Base-by-base conservation (phyloP, 1,139 yeast genomes). In the Geotrichum cucujoidarum region DNA sequence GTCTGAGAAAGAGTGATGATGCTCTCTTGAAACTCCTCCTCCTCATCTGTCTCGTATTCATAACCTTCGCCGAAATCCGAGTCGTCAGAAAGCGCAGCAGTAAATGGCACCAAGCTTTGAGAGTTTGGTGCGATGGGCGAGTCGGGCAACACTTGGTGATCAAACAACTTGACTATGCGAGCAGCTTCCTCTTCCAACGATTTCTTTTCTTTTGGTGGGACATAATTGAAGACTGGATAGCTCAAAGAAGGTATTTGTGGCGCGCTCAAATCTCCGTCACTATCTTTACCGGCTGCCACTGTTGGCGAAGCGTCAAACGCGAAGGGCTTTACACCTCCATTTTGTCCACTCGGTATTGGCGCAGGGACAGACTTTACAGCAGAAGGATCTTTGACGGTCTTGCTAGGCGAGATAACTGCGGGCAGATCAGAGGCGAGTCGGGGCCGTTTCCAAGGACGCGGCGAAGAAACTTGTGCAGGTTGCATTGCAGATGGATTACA, bases 1-100 rank as follows among this genome's bases (percentile, higher is more conserved):
- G 56, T 56, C 29, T 57, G 60, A 49, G 56, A 51, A 11, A 48
- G 20, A 3, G 21, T 18, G 14, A 48, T 41, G 22, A 37, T 31
- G 8, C 41, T 20, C 11, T 34, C 25, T 16, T 24, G 32, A 22
- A 40, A 45, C 32, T 38, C 32, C 4, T 37, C 36, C 16, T 52
- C 48, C 8, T 52, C 56, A 21, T 51, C 55, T 16, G 46, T 54
- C 22, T 50, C 56, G 8, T 47, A 55, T 4, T 48, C 53, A 18
- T 44, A 49, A 1, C 32, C 53, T 10, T 47, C 57, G 21, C 45
- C 54, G 6, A 32, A 53, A 14, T 37, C 54, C 10, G 45, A 37
- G 30, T 42, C 49, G 14, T 40, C 42, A 7, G 39, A 33, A 1
- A 45, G 39, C 2, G 44, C 49, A 7, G 43, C 34, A 10, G 49